Evolutionary conservation across 2,329 filamentous ascomycete genomes (phyloP), one percentile per base, ranked within the genome.

Genomic region (Sphaerulina vaccinii): DNA sequence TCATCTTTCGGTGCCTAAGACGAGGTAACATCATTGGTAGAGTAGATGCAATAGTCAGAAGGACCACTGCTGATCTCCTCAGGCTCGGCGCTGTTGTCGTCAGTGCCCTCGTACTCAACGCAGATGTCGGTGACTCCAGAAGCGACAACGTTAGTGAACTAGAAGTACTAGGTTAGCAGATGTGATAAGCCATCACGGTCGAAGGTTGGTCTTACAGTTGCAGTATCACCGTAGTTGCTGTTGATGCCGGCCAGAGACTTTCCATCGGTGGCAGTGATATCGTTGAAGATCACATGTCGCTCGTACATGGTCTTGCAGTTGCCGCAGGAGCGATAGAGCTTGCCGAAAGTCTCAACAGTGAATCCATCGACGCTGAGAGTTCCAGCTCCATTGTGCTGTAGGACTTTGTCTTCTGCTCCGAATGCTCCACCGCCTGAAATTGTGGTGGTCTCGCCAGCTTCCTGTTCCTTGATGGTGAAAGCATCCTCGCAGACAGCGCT

Each of bases 271-370:
- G 72, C 71, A 37, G 68, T 69, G 53, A 75, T 67, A 60, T 73
- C 72, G 62, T 74, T 66, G 50, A 79, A 68, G 52, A 75, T 66
- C 48, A 77, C 70, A 57, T 71, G 67, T 52, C 76, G 71, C 29
- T 69, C 65, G 50, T 71, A 69, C 46, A 70, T 68, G 33, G 56
- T 65, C 11, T 66, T 66, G 62, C 73, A 76, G 68, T 79, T 79
- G 41, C 76, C 77, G 61, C 76, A 80, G 52, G 70, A 74, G 43
- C 77, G 73, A 51, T 74, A 74, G n/a, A 80, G 64, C 58, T 79
- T 80, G 40, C 76, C 77, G 36, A 73, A 73, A 55, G 69, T 65
- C 51, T 70, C 68, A 48, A 71, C 71, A 45, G 69, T 71, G 62
- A 74, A 79, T 59, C 50, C 52, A 39, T 53, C 44, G 43, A 57